Conservation (phyloP, 2,329 filamentous ascomycete species). For the Sarocladium kiliense region DNA sequence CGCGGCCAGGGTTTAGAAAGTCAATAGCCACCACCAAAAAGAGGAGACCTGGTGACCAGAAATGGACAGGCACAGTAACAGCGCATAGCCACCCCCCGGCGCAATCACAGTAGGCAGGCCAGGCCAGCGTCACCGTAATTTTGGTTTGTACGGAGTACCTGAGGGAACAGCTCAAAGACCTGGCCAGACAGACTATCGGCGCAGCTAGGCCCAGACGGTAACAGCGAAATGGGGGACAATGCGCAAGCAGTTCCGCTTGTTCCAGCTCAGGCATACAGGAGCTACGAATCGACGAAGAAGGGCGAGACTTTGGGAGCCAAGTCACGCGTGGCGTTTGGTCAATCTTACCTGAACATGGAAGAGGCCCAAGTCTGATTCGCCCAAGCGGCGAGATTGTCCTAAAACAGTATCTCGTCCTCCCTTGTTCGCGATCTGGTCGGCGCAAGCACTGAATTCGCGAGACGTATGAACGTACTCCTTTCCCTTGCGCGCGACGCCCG, state of each 20-base stretch:
- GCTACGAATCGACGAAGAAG: background rate
- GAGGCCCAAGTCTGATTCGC: background rate
- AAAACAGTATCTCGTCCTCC: slow-evolving; percentile 4
- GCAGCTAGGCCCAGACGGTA: background rate
- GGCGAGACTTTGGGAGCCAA: background rate
- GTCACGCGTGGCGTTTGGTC: background rate
- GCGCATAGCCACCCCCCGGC: background rate
- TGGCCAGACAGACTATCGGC: background rate
- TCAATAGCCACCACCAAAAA: too few species aligned
- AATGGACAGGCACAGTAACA: background rate
- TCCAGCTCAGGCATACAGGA: too few species aligned
- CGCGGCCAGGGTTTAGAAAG: too few species aligned
- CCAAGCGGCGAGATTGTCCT: background rate
- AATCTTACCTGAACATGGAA: background rate
- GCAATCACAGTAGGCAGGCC: too few species aligned
- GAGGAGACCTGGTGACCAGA: too few species aligned
- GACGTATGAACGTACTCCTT: too few species aligned
- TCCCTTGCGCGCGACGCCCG: too few species aligned
- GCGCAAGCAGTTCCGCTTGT: background rate
- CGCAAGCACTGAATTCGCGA: too few species aligned
- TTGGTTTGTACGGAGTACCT: background rate
- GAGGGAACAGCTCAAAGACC: background rate
- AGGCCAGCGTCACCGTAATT: too few species aligned
- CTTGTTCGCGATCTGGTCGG: too few species aligned
- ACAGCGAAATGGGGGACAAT: background rate